A percentile compares a stretch with the other conserved stretches of the same genome.
These are phyloP conservation scores for Aureoboletus auriporus DNA, from an alignment of 768 basidiomycete genomes.

Conservation along the genomic window DNA sequence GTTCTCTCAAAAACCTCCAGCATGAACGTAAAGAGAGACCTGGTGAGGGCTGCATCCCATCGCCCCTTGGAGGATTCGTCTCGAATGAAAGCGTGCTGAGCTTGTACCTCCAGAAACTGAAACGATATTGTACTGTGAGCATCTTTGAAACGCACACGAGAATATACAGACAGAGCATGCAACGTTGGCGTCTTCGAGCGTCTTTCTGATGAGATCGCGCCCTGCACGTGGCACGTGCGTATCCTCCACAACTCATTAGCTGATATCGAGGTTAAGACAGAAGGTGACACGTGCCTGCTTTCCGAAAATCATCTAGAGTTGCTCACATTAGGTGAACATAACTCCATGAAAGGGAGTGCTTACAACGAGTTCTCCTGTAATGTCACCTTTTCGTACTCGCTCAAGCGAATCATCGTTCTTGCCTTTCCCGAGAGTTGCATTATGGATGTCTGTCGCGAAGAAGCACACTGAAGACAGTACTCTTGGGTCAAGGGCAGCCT, in stretches of 20 bases:
- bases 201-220: constrained; percentile 77
- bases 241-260: constrained; percentile 47
- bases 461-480: constrained; percentile 86
- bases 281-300: constrained; percentile 59
- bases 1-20: constrained; percentile 93
- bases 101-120: constrained; percentile 93
- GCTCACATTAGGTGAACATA: neutral
- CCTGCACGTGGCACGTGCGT: constrained; percentile 90
- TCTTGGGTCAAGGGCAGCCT: constrained; percentile 88
- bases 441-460: constrained; percentile 93
- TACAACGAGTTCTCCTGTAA: constrained; percentile 86
- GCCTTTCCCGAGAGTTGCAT: constrained; percentile 80
- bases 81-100: constrained; percentile 94
- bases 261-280: neutral
- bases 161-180: constrained; percentile 56
- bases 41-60: constrained; percentile 91
- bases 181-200: constrained; percentile 77
- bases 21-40: constrained; percentile 78
- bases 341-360: constrained; percentile 21
- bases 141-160: neutral
- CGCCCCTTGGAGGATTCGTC: constrained; percentile 90
- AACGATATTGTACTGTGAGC: constrained; percentile 4
- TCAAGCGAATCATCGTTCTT: constrained; percentile 79
- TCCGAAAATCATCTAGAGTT: constrained; percentile 83
- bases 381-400: constrained; percentile 68